Evolutionary conservation across 108 stramenopile species (phyloP).

Genomic region (Cyclotella distinguenda): DNA sequence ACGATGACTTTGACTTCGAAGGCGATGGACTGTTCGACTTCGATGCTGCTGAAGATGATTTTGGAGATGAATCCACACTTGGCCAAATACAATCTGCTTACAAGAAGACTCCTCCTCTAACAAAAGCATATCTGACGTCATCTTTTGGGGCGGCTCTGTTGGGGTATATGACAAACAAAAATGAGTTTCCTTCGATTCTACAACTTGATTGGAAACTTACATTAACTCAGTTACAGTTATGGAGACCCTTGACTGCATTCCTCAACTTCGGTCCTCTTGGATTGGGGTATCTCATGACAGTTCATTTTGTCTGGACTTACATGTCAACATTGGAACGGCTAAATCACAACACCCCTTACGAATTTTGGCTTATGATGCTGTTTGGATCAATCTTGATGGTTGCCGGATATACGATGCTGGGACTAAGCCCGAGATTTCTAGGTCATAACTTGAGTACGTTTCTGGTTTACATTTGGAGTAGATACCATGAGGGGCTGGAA

Average conservation of each 20-base stretch:
- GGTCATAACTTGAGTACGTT: constrained; percentile 94
- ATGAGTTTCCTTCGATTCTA: constrained; percentile 81
- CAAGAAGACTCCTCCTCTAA: constrained; percentile 86
- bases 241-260: constrained; percentile 90
- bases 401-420: constrained; percentile 67
- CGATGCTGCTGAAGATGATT: constrained; percentile 68
- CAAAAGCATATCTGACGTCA: constrained; percentile 81
- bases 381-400: constrained; percentile 86
- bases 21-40: constrained; percentile 49
- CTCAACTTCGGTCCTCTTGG: constrained; percentile 89
- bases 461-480: constrained; percentile 94
- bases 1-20: constrained; percentile 67
- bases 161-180: constrained; percentile 68
- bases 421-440: constrained; percentile 73
- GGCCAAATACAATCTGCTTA: constrained; percentile 61
- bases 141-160: constrained; percentile 62
- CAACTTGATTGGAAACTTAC: constrained; percentile 76
- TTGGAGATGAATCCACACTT: constrained; percentile 66
- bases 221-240: constrained; percentile 69
- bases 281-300: constrained; percentile 79
- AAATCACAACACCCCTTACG: constrained; percentile 87
- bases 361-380: constrained; percentile 92
- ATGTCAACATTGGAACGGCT: constrained; percentile 94
- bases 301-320: constrained; percentile 95
- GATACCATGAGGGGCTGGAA: constrained; percentile 91